Evolutionary conservation across 2,329 filamentous ascomycete genomes (phyloP).

Genomic region (Colletotrichum sojae): DNA sequence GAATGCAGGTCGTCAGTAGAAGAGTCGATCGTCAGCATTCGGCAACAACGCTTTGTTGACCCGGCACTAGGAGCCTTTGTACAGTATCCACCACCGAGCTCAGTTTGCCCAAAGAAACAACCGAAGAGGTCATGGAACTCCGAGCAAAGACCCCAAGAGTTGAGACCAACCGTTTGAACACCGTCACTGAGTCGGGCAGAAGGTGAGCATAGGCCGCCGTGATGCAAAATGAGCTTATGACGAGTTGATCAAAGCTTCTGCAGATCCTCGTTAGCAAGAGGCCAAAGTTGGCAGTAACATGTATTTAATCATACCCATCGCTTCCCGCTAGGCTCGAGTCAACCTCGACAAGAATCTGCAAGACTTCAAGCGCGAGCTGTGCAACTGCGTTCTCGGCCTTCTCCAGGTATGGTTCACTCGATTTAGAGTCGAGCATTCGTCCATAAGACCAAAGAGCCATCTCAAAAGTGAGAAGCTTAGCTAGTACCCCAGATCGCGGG

Average conservation of each 20-base stretch:
- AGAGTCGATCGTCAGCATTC: background rate
- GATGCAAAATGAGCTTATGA: background rate
- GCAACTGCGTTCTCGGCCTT: background rate
- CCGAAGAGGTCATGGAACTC: background rate
- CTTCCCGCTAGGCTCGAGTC: background rate
- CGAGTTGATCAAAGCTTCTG: background rate
- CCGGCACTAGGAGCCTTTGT: background rate
- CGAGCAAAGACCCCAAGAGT: background rate
- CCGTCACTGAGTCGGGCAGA: background rate
- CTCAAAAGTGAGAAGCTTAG: background rate
- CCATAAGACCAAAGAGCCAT: background rate
- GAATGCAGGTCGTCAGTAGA: no score
- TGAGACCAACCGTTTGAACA: background rate
- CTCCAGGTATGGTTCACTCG: background rate
- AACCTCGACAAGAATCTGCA: background rate
- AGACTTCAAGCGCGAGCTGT: background rate
- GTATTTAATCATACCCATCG: background rate
- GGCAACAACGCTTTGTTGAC: background rate
- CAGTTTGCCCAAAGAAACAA: slow-evolving; percentile 11
- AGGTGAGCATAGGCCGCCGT: background rate
- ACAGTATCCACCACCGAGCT: slow-evolving; percentile 10
- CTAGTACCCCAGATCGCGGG: background rate
- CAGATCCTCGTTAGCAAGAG: background rate
- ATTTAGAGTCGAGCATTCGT: background rate
- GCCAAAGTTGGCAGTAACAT: background rate